These are phyloP conservation scores for Haplosporangium gracile DNA, from an alignment of 192 early-diverging fungal species.

Conservation along the genomic window DNA sequence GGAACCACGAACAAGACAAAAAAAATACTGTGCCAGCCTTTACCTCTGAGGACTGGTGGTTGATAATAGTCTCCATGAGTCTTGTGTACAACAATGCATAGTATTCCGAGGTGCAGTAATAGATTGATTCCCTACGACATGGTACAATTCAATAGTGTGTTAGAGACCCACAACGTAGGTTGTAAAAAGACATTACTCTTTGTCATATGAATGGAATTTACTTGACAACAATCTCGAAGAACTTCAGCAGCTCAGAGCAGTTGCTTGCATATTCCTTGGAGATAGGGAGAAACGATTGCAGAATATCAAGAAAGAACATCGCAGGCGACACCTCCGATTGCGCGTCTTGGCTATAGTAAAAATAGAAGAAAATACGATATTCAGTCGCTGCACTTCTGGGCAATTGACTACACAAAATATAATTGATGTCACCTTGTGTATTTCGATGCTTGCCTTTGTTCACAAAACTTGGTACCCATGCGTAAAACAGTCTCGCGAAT, in stretches of 20 bases:
- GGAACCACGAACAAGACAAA: background rate
- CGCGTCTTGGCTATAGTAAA: background rate
- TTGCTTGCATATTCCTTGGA: slow-evolving; percentile 49
- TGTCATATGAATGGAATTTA: background rate
- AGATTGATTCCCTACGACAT: slow-evolving; percentile 19
- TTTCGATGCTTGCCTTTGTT: slow-evolving; percentile 14
- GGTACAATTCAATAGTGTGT: background rate
- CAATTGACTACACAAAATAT: background rate
- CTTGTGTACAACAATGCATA: slow-evolving; percentile 22
- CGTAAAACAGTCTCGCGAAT: slow-evolving; percentile 46
- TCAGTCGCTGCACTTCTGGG: background rate
- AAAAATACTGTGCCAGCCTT: background rate
- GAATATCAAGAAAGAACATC: slow-evolving; percentile 48
- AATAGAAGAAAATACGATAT: background rate
- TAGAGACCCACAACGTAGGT: background rate
- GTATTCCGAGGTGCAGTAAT: slow-evolving; percentile 30
- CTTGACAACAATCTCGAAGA: slow-evolving; percentile 47
- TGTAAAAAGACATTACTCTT: background rate
- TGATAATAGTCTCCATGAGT: slow-evolving; percentile 37
- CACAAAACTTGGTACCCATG: slow-evolving; percentile 48
- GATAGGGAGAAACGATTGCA: slow-evolving; percentile 47
- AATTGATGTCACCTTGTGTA: background rate
- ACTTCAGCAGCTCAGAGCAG: slow-evolving; percentile 47
- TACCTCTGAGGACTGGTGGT: slow-evolving; percentile 43
- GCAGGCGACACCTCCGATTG: slow-evolving; percentile 16